These are phyloP conservation scores for Glomus cerebriforme DNA, from an alignment of 192 early-diverging fungal genomes.

Conservation along the genomic window DNA sequence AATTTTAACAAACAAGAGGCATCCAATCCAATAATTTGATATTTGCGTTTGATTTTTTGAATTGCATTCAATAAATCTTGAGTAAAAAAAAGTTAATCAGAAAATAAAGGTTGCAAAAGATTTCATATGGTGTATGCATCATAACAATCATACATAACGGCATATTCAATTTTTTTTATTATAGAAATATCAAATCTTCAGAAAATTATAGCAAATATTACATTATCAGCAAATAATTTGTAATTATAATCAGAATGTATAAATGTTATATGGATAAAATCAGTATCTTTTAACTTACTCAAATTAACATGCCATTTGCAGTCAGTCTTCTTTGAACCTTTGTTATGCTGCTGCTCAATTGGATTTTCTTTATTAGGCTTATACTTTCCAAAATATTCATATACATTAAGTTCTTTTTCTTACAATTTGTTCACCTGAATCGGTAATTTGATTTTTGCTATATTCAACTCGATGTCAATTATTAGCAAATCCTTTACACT, in stretches of 20 bases:
- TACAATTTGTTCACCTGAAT: not conserved
- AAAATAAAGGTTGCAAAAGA: not conserved
- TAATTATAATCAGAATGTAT: not conserved
- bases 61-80: not conserved
- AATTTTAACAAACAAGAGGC: not conserved
- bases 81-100: not conserved
- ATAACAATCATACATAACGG: not conserved
- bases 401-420: not conserved
- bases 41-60: not conserved
- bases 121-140: not conserved
- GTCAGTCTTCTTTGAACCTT: not conserved
- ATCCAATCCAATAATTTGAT: not conserved
- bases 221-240: not conserved
- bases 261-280: not conserved
- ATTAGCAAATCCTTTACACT: no score
- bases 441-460: not conserved
- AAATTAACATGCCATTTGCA: not conserved
- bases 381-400: not conserved
- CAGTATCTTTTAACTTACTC: not conserved
- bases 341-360: not conserved
- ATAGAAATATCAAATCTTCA: not conserved
- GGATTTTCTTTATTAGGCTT: not conserved
- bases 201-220: not conserved
- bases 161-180: not conserved
- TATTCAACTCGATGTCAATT: not conserved